Evolutionary conservation across 73 alveolate genomes (phyloP), one percentile per base, ranked within the genome.

Genomic region (Vitrella brassicaformis): DNA sequence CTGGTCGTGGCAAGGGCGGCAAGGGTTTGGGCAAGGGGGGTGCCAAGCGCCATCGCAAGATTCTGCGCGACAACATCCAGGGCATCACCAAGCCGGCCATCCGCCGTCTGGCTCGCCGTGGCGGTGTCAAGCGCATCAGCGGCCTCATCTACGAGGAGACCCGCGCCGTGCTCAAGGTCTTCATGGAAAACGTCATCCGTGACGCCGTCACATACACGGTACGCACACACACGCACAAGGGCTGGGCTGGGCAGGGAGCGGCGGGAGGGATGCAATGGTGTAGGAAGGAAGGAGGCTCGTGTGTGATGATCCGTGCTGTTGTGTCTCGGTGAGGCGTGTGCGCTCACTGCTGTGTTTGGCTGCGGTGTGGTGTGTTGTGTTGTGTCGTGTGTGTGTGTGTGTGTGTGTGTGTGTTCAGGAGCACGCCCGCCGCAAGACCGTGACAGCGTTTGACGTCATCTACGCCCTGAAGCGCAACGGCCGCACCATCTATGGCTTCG

Each of bases 91-190:
- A 90, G 80, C 94, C 94, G 31, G 96, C 97, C 31, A 90, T 90
- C 66, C 88, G 94, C 67, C 90, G 97, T 73, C 86, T 90, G 73
- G 97, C 97, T 22, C 90, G 97, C 70, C 89, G 95, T 70, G 97
- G 97, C 67, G 97, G 97, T 26, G 95, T 90, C 65, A 90, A 88
- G 73, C 88, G 97, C 71, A 85, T 90, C 70, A 70, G 91, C 30
- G 92, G 85, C 45, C 85, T 74, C 56, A 86, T 90, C 79, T 90
- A 90, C 80, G 92, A 88, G 84, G 84, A 78, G 84, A 69, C 78
- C 1, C 66, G 84, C 0, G 84, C 72, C 30, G 78, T 78, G 68
- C 69, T 78, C 67, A 78, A 70, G 68, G 30, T 67, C 22, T 78
- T 78, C 78, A 19, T 78, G 72, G 84, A 78, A 67, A 78, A 47